These are phyloP conservation scores for Ogataea degrootiae DNA, from an alignment of 805 yeast genomes.

Conservation along the genomic window DNA sequence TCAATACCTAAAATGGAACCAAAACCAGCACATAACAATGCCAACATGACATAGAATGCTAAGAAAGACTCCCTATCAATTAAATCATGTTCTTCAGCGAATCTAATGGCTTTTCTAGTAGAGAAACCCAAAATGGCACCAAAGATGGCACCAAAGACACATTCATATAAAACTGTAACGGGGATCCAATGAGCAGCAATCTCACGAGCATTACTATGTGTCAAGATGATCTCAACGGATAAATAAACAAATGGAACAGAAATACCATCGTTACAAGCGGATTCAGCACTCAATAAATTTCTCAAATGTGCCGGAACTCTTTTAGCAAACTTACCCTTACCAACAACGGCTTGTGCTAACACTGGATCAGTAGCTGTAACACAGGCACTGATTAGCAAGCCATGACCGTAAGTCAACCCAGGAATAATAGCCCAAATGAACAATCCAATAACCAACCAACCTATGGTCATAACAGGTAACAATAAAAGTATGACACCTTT, in stretches of 20 bases:
- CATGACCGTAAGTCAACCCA: conserved; percentile 47
- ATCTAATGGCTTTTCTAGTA: conserved; percentile 46
- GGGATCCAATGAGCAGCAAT: conserved; percentile 63
- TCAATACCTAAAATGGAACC: conserved; percentile 66
- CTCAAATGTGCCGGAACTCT: conserved; percentile 60
- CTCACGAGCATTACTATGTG: conserved; percentile 42
- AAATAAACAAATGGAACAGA: conserved; percentile 66
- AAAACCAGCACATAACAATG: conserved; percentile 56
- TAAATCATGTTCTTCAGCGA: conserved; percentile 45
- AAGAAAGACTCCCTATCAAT: conserved; percentile 62
- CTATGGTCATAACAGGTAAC: conserved; percentile 65
- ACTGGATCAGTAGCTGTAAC: conserved; percentile 79
- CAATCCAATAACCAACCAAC: conserved; percentile 62
- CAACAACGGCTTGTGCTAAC: conserved; percentile 67
- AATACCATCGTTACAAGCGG: conserved; percentile 74
- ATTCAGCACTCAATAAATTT: conserved; percentile 60
- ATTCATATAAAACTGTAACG: conserved; percentile 57
- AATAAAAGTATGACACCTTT: conserved; percentile 50
- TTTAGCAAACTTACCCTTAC: conserved; percentile 67
- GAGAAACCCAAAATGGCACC: conserved; percentile 52
- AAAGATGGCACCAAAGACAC: conserved; percentile 47
- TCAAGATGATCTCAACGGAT: conserved; percentile 48
- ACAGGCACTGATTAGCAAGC: conserved; percentile 61
- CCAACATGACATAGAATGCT: conserved; percentile 47
- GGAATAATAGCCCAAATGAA: conserved; percentile 62